Evolutionary conservation across 495 filamentous ascomycete species (phyloP), one percentile per base, ranked within the genome.

Genomic region (Thermothielavioides terrestris): DNA sequence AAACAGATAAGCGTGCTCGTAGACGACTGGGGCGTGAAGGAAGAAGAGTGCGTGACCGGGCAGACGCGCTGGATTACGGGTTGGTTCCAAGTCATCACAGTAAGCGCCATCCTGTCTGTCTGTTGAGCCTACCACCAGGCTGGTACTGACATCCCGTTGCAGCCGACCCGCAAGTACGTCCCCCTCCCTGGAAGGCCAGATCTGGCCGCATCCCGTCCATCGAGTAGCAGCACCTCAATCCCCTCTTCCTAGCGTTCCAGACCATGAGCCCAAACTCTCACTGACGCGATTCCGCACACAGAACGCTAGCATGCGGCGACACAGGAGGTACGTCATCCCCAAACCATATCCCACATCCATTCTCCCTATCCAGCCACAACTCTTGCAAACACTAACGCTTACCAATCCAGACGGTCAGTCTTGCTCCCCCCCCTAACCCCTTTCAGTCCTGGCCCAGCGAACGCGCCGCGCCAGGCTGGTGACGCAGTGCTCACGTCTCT

Each of bases 61-160:
- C 9, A 25, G 25, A 1, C 31, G 18, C n/a, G 31, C 41, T 30
- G 42, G 1, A 49, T 34, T 21, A 42, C 71, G 27, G 84, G 82
- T 3, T 95, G 88, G 90, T 76, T 94, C 43, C 76, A 85, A 52
- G 77, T 94, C 21, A 65, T 94, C 3, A 71, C 77, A 45, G 79
- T 60, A 26, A 41, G 57, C 43, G 1, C 18, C n/a, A n/a, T n/a
- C n/a, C n/a, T n/a, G n/a, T n/a, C n/a, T 30, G 27, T 11, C 27
- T 30, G 6, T 6, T 30, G 27, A 30, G 11, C 5, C 27, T 6
- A 30, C 27, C 27, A 5, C 6, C 27, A 30, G 27, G 27, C 27
- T 6, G 11, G 5, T 30, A 30, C 27, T 30, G 27, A 30, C 27
- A 10, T 20, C 8, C 9, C 3, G 1, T 6, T 37, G 7, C 8